These are phyloP conservation scores for Phytophthora europaea DNA, from an alignment of 352 stramenopile species.

Conservation along the genomic window DNA sequence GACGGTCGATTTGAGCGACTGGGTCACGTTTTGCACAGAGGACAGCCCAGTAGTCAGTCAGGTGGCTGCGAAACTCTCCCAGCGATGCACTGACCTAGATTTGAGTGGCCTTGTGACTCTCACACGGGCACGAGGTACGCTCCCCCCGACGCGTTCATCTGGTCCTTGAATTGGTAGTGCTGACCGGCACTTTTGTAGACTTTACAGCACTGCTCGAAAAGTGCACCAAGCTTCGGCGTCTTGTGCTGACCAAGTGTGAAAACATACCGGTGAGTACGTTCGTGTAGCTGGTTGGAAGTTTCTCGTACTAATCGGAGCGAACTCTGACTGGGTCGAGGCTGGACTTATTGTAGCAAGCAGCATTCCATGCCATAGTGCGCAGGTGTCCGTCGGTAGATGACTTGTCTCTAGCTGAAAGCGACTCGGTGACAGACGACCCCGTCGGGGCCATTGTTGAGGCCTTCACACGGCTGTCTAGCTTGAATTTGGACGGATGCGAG, in stretches of 20 bases:
- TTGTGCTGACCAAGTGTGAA: slow-evolving; percentile 52
- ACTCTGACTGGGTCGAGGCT: slow-evolving; percentile 17
- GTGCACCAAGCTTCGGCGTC: slow-evolving; percentile 44
- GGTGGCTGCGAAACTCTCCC: slow-evolving; percentile 57
- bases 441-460: slow-evolving; percentile 41
- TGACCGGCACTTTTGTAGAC: slow-evolving; percentile 32
- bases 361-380: slow-evolving; percentile 40
- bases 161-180: background rate
- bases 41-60: slow-evolving; percentile 36
- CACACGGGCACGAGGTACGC: slow-evolving; percentile 44
- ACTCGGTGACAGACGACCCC: slow-evolving; percentile 65
- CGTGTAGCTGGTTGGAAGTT: background rate
- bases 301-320: slow-evolving; percentile 6
- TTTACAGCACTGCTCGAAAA: slow-evolving; percentile 48
- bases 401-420: slow-evolving; percentile 55
- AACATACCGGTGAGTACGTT: slow-evolving; percentile 45
- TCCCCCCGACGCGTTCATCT: background rate
- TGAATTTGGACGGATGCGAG: slow-evolving; percentile 62
- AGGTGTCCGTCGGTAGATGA: slow-evolving; percentile 39
- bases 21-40: slow-evolving; percentile 50
- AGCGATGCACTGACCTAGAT: slow-evolving; percentile 54
- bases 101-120: slow-evolving; percentile 50
- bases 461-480: slow-evolving; percentile 48
- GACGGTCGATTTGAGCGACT: slow-evolving; percentile 63
- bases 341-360: slow-evolving; percentile 57